Conservation (phyloP, 768 basidiomycete species). For the Lactifluus hygrophoroides region DNA sequence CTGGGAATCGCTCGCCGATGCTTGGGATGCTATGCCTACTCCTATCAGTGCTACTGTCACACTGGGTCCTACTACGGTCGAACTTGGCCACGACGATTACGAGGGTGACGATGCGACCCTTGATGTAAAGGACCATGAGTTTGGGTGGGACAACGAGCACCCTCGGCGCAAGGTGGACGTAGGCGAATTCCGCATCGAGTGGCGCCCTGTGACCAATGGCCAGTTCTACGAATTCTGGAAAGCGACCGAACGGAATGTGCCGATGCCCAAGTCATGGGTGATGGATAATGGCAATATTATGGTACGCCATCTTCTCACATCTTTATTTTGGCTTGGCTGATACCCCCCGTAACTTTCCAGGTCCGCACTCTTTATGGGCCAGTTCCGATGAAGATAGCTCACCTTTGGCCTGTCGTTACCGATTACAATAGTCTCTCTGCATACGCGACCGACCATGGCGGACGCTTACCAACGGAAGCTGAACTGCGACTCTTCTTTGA, state of each 20-base stretch:
- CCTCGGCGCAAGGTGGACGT: slow-evolving; percentile 57
- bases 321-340: neutral
- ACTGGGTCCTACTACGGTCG: slow-evolving; percentile 50
- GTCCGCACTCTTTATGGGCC: slow-evolving; percentile 87
- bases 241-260: slow-evolving; percentile 36
- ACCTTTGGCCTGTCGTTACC: slow-evolving; percentile 80
- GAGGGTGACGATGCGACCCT: slow-evolving; percentile 54
- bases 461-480: slow-evolving; percentile 83
- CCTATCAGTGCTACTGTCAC: slow-evolving; percentile 39
- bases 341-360: slow-evolving; percentile 23
- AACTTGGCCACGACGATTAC: slow-evolving; percentile 74
- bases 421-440: slow-evolving; percentile 69
- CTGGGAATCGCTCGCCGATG: slow-evolving; percentile 48
- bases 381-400: slow-evolving; percentile 64
- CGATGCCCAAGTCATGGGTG: slow-evolving; percentile 71
- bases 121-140: slow-evolving; percentile 47
- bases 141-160: slow-evolving; percentile 95
- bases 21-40: slow-evolving; percentile 41
- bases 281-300: slow-evolving; percentile 39
- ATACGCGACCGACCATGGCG: slow-evolving; percentile 84
- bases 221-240: slow-evolving; percentile 69
- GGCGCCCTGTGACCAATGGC: slow-evolving; percentile 82
- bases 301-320: slow-evolving; percentile 29
- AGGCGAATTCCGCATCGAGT: slow-evolving; percentile 64
- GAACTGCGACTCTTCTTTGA: slow-evolving; percentile 78